A percentile compares a stretch with the other conserved stretches of the same genome.
Evolutionary conservation across 2,329 filamentous ascomycete species (phyloP).

Genomic region (Metarhizium humberi): DNA sequence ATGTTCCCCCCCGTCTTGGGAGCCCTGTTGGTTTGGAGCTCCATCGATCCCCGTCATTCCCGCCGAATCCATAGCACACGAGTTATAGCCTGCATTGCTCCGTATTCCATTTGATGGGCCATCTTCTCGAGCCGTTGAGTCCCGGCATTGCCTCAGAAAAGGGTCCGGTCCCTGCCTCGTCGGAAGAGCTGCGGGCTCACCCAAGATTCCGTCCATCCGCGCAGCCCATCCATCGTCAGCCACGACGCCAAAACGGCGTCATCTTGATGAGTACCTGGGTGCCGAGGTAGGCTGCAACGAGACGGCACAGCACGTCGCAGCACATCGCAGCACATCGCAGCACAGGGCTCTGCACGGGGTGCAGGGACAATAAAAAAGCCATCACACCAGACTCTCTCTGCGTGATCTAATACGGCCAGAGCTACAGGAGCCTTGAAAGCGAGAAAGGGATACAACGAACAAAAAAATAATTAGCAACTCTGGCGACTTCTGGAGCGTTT

Average conservation of each 20-base stretch:
- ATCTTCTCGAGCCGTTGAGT: no score
- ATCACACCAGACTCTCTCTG: no score
- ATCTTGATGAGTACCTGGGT: no score
- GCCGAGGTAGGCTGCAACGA: background rate
- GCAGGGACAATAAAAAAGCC: no score
- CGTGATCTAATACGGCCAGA: no score
- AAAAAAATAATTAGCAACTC: no score
- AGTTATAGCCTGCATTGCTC: no score
- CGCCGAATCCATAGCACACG: background rate
- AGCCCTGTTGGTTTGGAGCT: background rate
- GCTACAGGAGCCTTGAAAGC: no score
- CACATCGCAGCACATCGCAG: background rate
- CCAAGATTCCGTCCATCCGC: background rate
- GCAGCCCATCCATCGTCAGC: conserved; percentile 1
- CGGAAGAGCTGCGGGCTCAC: no score
- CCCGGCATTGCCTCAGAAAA: background rate
- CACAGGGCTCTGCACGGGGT: background rate
- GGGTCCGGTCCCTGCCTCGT: background rate
- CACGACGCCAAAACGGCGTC: background rate
- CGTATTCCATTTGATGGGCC: no score
- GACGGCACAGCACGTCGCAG: background rate
- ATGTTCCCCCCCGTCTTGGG: background rate
- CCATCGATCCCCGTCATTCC: background rate
- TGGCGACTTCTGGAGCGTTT: no score
- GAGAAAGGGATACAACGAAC: no score